Conservation (phyloP, 1,139 yeast genomes). For the Geotrichum fermentans region DNA sequence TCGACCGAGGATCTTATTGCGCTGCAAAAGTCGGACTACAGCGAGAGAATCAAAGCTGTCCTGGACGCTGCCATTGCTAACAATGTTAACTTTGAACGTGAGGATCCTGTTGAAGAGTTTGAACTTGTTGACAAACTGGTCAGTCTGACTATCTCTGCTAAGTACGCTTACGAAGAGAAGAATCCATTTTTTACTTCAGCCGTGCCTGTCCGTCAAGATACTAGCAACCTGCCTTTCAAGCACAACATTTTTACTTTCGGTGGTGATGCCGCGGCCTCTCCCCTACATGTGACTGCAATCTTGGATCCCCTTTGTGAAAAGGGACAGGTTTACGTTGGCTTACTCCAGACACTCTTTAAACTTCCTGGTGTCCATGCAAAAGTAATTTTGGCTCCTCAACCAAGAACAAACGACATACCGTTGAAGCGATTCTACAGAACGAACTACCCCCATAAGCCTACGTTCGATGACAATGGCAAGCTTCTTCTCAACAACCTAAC, state of each 20-base stretch:
- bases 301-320: slow-evolving; percentile 68
- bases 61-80: slow-evolving; percentile 14
- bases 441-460: slow-evolving; percentile 40
- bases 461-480: slow-evolving; percentile 38
- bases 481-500: slow-evolving; percentile 28
- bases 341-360: slow-evolving; percentile 44
- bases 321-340: slow-evolving; percentile 57
- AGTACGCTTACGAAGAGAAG: slow-evolving; percentile 21
- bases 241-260: slow-evolving; percentile 28
- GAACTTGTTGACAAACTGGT: slow-evolving; percentile 29
- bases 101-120: slow-evolving; percentile 17
- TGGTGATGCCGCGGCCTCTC: slow-evolving; percentile 22
- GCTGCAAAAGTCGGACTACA: slow-evolving; percentile 30
- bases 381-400: slow-evolving; percentile 57
- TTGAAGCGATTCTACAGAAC: slow-evolving; percentile 59
- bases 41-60: slow-evolving; percentile 28
- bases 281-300: slow-evolving; percentile 50
- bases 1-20: slow-evolving; percentile 23
- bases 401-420: slow-evolving; percentile 42
- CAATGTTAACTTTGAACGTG: slow-evolving; percentile 2
- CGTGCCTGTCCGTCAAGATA: slow-evolving; percentile 20
- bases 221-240: slow-evolving; percentile 23
- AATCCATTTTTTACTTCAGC: slow-evolving; percentile 19
- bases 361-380: slow-evolving; percentile 44
- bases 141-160: slow-evolving; percentile 25